Base-by-base conservation (phyloP, 176 grass and related monocot genomes). In the Zoysia japonica region DNA sequence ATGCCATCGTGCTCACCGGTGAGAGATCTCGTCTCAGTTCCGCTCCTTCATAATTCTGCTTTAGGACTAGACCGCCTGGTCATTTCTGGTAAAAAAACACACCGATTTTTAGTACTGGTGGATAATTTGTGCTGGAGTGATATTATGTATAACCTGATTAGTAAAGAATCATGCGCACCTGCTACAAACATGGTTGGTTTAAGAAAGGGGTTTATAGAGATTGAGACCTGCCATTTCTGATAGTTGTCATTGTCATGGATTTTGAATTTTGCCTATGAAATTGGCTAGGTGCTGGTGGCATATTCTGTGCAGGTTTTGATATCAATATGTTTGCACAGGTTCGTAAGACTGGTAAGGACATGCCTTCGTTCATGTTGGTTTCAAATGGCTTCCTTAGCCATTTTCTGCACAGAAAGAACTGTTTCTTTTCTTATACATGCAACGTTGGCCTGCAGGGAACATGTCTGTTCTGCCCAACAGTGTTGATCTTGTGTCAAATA, bases 291-390 rank as follows among this genome's bases (percentile, higher is more conserved):
- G 56, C 81, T 1, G 68, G 39, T 17, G 92, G 90, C 51, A 96
- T 82, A 53, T 96, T 99, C 75, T 99, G 92, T 13, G 96, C 92
- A 79, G 96, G 96, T 60, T 99, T 99, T 17, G 96, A 99, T 80
- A 99, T 99, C 50, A 99, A 93, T 68, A 69, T 99, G 65, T 99
- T 99, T 60, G 61, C 83, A 11, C 55, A 91, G 66, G 85, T 99
- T 84, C 96, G 96, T 71, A 65, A 83, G 85, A 86, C 90, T 63
- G 96, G 92, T 99, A 89, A 71, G 57, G 4, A 20, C 37, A 45
- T n/a, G 48, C 51, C 51, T 73, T 79, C 48, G 37, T 65, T 42
- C 84, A 7, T 51, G 37, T 2, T 46, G 15, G n/a, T 9, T 9
- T 20, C 6, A 19, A 19, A 59, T 66, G 61, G 16, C n/a, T 62